Conservation (phyloP, 1,284 basidiomycete species). For the Trametes versicolor region DNA sequence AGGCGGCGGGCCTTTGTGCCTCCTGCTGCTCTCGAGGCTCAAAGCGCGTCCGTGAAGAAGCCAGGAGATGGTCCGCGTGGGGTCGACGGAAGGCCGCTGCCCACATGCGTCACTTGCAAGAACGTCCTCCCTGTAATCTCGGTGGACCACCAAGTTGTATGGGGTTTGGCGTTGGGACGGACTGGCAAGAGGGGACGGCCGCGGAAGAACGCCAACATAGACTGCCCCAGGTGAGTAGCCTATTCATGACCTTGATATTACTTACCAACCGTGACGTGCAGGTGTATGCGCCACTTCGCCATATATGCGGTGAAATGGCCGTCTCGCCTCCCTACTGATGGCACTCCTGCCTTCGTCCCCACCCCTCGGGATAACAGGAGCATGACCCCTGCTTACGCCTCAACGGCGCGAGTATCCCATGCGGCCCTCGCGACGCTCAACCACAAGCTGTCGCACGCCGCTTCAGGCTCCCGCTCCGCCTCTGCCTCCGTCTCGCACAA, state of each 20-base stretch:
- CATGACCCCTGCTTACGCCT: slow-evolving; percentile 54
- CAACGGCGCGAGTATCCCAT: slow-evolving; percentile 53
- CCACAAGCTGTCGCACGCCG: slow-evolving; percentile 60
- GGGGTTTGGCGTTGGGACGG: slow-evolving; percentile 67
- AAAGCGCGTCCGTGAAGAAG: slow-evolving; percentile 44
- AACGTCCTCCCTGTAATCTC: slow-evolving; percentile 77
- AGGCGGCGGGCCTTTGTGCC: slow-evolving; percentile 36
- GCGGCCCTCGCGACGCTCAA: slow-evolving; percentile 61
- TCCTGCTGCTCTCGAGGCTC: slow-evolving; percentile 27
- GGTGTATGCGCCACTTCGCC: slow-evolving; percentile 79
- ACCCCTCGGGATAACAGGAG: slow-evolving; percentile 57
- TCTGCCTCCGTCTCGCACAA: slow-evolving; percentile 35
- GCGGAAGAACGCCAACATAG: slow-evolving; percentile 67
- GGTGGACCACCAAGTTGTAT: slow-evolving; percentile 75
- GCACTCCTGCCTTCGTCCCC: slow-evolving; percentile 51
- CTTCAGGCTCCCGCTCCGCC: slow-evolving; percentile 37
- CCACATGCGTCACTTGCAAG: slow-evolving; percentile 71
- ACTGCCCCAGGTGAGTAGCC: slow-evolving; percentile 73
- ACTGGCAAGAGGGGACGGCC: slow-evolving; percentile 48
- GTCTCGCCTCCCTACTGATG: slow-evolving; percentile 62
- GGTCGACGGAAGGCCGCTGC: slow-evolving; percentile 51
- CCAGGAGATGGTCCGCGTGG: slow-evolving; percentile 44
- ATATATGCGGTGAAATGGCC: slow-evolving; percentile 81
- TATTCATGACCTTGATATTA: slow-evolving; percentile 21
- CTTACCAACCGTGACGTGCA: slow-evolving; percentile 41